These are phyloP conservation scores for Breviolum minutum DNA, from an alignment of 73 alveolate species.

Conservation along the genomic window DNA sequence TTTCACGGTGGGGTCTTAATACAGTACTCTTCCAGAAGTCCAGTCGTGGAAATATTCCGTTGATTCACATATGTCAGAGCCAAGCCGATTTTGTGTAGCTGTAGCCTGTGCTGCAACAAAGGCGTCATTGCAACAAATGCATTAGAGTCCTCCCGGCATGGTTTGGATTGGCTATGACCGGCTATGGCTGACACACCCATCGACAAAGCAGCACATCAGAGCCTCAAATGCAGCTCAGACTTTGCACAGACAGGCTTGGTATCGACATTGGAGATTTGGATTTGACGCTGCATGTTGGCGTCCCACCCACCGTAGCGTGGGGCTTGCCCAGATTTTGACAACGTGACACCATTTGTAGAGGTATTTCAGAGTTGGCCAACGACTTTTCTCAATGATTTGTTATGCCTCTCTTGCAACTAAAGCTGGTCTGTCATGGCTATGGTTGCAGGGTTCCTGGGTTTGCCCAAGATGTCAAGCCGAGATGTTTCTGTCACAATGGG, in stretches of 20 bases:
- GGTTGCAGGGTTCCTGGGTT: too few species aligned
- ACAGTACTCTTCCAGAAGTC: too few species aligned
- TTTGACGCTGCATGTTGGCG: slow-evolving; percentile 78
- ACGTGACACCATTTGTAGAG: too few species aligned
- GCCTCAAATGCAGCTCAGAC: neutral
- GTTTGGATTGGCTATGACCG: neutral
- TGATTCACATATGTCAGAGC: too few species aligned
- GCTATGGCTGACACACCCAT: too few species aligned
- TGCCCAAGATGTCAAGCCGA: too few species aligned
- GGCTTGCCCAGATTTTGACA: neutral
- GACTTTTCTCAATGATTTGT: too few species aligned
- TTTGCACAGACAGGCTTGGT: slow-evolving; percentile 30
- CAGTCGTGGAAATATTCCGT: too few species aligned
- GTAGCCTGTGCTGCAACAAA: neutral
- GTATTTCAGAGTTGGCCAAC: too few species aligned
- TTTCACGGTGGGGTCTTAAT: too few species aligned
- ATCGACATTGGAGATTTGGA: slow-evolving; percentile 89
- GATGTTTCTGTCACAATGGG: neutral
- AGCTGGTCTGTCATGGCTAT: too few species aligned
- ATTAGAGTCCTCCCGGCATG: slow-evolving; percentile 47
- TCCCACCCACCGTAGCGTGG: slow-evolving; percentile 76
- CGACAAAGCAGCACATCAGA: neutral
- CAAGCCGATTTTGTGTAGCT: neutral
- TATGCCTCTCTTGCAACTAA: too few species aligned
- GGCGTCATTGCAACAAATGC: slow-evolving; percentile 88